These are phyloP conservation scores for Aureobasidium sp. DNA, from an alignment of 2,329 filamentous ascomycete genomes.

Conservation along the genomic window DNA sequence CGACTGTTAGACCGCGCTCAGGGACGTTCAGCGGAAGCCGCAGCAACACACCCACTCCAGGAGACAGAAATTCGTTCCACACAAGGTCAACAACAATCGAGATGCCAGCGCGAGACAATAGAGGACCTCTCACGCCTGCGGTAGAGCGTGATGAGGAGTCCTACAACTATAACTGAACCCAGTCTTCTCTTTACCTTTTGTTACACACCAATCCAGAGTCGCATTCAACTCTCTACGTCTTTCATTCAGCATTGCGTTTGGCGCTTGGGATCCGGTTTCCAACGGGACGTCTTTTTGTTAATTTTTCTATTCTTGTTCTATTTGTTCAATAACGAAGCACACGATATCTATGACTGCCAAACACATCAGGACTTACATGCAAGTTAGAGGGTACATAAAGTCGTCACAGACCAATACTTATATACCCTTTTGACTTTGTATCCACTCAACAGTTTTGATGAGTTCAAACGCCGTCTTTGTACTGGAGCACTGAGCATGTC, in stretches of 20 bases:
- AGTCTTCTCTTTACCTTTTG: neutral
- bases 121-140: neutral
- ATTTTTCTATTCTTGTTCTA: neutral
- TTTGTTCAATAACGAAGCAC: neutral
- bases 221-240: slow-evolving; percentile 9
- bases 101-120: neutral
- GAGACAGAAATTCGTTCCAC: slow-evolving; percentile 3
- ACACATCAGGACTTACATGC: neutral
- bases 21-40: slow-evolving; percentile 22
- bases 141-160: slow-evolving; percentile 1
- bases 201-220: slow-evolving; percentile 5
- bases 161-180: neutral
- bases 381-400: neutral
- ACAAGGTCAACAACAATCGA: neutral
- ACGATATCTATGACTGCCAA: neutral
- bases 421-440: neutral
- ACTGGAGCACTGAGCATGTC: neutral
- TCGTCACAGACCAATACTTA: neutral
- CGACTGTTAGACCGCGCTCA: slow-evolving; percentile 26
- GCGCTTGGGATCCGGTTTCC: neutral
- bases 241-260: neutral
- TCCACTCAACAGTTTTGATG: neutral
- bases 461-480: neutral
- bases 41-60: slow-evolving; percentile 15
- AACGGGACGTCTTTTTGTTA: neutral